A percentile compares a stretch with the other conserved stretches of the same genome.
phyloP scores from a whole-genome alignment of 768 basidiomycete species.

The Daedaleopsis sinensis region DNA sequence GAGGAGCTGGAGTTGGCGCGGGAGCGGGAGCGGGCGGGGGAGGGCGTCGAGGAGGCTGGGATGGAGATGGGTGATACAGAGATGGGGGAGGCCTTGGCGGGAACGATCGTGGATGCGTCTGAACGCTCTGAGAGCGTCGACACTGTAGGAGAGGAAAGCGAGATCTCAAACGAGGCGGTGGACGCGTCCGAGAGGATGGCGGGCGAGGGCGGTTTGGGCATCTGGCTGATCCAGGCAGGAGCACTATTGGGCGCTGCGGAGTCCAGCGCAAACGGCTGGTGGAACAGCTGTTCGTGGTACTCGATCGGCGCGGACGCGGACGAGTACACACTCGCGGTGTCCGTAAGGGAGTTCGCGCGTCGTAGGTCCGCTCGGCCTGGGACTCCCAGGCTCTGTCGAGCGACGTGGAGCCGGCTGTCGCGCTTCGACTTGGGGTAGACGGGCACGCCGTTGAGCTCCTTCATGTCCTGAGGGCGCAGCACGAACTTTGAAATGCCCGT shows the following conservation, averaged over 20 bases:
- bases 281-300: conserved; percentile 26
- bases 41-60: neutral
- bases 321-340: conserved; percentile 40
- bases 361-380: neutral
- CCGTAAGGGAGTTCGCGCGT: conserved; percentile 18
- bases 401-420: conserved; percentile 6
- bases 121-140: neutral
- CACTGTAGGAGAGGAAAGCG: neutral
- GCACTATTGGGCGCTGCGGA: conserved; percentile 25
- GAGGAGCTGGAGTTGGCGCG: conserved; percentile 7
- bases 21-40: neutral
- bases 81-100: neutral
- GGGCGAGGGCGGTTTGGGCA: conserved; percentile 10
- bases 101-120: neutral
- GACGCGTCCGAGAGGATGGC: neutral
- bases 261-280: conserved; percentile 24
- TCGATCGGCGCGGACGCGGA: conserved; percentile 37
- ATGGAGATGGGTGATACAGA: neutral
- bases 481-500: conserved; percentile 5
- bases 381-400: conserved; percentile 1
- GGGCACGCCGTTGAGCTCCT: conserved; percentile 11
- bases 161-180: neutral
- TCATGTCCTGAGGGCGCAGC: conserved; percentile 16
- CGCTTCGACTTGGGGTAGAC: conserved; percentile 12
- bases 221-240: conserved; percentile 9